A percentile compares a stretch with the other conserved stretches of the same genome.
Evolutionary conservation across 352 stramenopile species (phyloP).

Genomic region (Globisporangium parvum): DNA sequence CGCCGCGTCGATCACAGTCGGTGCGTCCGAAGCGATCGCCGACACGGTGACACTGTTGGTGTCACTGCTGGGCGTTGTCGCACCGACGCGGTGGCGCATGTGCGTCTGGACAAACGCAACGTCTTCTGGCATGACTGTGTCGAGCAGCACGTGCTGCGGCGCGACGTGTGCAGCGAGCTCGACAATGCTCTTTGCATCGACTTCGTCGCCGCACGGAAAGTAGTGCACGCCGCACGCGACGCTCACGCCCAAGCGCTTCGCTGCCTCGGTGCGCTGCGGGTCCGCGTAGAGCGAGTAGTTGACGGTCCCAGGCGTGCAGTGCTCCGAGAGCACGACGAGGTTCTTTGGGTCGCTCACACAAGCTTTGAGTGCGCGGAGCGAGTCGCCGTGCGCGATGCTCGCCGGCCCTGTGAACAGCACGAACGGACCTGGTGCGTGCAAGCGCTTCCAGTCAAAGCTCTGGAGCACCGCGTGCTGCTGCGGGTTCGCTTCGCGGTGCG

Average conservation of each 20-base stretch:
- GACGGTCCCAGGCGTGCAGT: slow-evolving; percentile 70
- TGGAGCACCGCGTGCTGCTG: slow-evolving; percentile 18
- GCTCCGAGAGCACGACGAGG: slow-evolving; percentile 78
- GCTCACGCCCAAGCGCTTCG: slow-evolving; percentile 60
- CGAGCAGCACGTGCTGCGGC: slow-evolving; percentile 63
- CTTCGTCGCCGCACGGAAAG: slow-evolving; percentile 79
- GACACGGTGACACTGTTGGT: background rate
- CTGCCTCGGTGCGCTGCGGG: slow-evolving; percentile 57
- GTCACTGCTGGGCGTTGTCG: slow-evolving; percentile 13
- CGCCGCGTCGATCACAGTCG: slow-evolving; percentile 32
- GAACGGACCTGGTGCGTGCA: slow-evolving; percentile 62
- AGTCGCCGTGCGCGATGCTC: slow-evolving; percentile 70
- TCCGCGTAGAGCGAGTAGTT: slow-evolving; percentile 83
- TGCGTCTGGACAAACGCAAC: slow-evolving; percentile 63
- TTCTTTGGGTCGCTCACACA: slow-evolving; percentile 70
- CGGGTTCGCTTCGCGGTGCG: slow-evolving; percentile 17
- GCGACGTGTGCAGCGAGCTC: slow-evolving; percentile 54
- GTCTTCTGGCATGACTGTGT: slow-evolving; percentile 49
- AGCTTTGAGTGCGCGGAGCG: slow-evolving; percentile 52
- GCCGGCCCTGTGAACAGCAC: slow-evolving; percentile 76
- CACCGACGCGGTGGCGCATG: slow-evolving; percentile 43
- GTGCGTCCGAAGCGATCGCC: slow-evolving; percentile 22
- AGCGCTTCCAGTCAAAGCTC: slow-evolving; percentile 63
- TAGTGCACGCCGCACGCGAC: slow-evolving; percentile 80
- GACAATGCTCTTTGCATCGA: slow-evolving; percentile 81